Evolutionary conservation across 805 yeast species (phyloP).

Genomic region (Ogataea kodamae): DNA sequence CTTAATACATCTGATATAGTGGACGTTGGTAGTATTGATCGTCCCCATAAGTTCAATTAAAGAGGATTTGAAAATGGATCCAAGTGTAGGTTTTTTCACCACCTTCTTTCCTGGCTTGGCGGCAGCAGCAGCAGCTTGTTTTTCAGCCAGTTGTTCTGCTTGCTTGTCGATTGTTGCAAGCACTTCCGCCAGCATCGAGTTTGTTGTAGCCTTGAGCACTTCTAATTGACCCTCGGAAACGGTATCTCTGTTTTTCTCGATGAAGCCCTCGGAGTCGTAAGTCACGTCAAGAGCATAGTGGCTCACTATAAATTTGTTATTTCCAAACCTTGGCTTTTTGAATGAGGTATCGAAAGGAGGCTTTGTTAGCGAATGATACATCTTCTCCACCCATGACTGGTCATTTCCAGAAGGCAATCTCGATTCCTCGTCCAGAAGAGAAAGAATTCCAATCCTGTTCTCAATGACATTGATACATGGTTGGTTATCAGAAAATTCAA

Average conservation of each 20-base stretch:
- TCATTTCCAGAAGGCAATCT: slow-evolving; percentile 92
- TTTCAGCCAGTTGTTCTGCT: slow-evolving; percentile 41
- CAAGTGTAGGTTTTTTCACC: slow-evolving; percentile 84
- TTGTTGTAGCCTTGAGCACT: slow-evolving; percentile 67
- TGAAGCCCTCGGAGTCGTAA: slow-evolving; percentile 90
- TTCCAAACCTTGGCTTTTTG: slow-evolving; percentile 93
- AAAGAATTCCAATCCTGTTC: slow-evolving; percentile 79
- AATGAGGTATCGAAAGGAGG: slow-evolving; percentile 73
- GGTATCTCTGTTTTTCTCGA: slow-evolving; percentile 95
- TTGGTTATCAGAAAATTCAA: slow-evolving; percentile 93
- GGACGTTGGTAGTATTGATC: slow-evolving; percentile 91
- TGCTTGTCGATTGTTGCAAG: slow-evolving; percentile 60
- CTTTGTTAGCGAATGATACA: slow-evolving; percentile 80
- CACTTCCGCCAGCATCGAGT: slow-evolving; percentile 61
- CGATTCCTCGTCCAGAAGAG: slow-evolving; percentile 91
- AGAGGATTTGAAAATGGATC: slow-evolving; percentile 89
- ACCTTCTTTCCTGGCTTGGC: slow-evolving; percentile 36
- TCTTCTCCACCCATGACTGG: slow-evolving; percentile 85
- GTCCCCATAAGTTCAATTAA: slow-evolving; percentile 90
- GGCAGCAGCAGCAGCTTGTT: slow-evolving; percentile 31
- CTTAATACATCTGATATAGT: slow-evolving; percentile 94
- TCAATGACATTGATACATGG: slow-evolving; percentile 94
- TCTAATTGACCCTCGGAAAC: slow-evolving; percentile 95
- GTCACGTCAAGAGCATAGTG: slow-evolving; percentile 95
- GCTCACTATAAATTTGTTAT: slow-evolving; percentile 80